Evolutionary conservation across 345 rosid species (phyloP), one percentile per base, ranked within the genome.

Genomic region (Gossypium raimondii): DNA sequence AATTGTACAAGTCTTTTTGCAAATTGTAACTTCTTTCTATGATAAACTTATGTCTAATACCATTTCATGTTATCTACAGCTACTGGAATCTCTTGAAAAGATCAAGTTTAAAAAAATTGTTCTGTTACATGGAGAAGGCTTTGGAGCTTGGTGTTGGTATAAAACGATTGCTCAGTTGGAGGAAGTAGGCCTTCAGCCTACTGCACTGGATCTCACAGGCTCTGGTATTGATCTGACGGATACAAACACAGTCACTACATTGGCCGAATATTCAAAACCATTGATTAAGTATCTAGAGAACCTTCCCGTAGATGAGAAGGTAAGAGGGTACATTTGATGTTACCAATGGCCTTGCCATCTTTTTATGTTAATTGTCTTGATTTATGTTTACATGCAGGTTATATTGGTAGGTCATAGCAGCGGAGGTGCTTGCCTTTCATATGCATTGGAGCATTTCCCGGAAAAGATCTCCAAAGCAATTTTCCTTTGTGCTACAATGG

Each of bases 61-160:
- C 13, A 22, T 34, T 56, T 56, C n/a, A 56, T 47, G 59, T 27
- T 29, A 57, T 75, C 10, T 67, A 2, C 85, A 94, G 98, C 89
- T 79, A 66, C 80, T 87, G 17, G 94, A 92, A 56, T 80, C 88
- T 83, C 64, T 86, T 79, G 98, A 92, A 82, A 85, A 83, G 65
- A 70, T 92, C 57, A 84, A 78, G 57, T 79, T 82, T 55, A 94
- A 85, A 80, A 94, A 82, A 69, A 73, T 92, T n/a, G 80, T 94
- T 18, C 64, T 94, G 73, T 80, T 94, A 70, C 98, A 94, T 11
- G 98, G 98, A 76, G 98, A 91, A 83, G 98, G 98, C 0, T 94
- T 91, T 84, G 98, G 98, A 60, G 98, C 98, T 38, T 94, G 98
- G 98, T 92, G 98, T 85, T 94, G 98, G 98, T 94, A 94, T 82